Evolutionary conservation across 371 early-diverging fungal species (phyloP).

Genomic region (Zychaea mexicana): DNA sequence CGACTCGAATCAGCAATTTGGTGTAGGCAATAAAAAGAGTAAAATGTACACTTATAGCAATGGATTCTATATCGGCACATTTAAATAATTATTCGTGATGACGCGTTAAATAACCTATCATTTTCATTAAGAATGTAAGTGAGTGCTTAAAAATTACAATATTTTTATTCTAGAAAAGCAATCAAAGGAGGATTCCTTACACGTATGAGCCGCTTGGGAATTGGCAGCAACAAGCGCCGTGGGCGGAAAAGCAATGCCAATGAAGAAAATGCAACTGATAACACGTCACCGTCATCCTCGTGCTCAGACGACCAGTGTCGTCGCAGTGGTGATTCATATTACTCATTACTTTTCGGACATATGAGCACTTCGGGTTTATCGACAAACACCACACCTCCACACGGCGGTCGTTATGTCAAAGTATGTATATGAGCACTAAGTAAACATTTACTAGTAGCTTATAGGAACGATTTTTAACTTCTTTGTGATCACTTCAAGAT

Average conservation of each 20-base stretch:
- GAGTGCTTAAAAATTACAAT: not conserved
- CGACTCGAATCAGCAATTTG: not conserved
- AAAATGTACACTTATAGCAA: no score
- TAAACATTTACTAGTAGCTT: no score
- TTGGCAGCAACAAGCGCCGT: not conserved
- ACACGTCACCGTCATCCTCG: not conserved
- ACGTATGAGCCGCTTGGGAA: not conserved
- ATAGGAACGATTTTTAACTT: not conserved
- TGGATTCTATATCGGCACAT: no score
- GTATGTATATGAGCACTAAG: constrained; percentile 14
- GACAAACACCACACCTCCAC: constrained; percentile 16
- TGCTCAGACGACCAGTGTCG: not conserved
- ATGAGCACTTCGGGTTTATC: not conserved
- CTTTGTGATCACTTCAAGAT: constrained; percentile 14
- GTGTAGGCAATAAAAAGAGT: not conserved
- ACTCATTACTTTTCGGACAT: not conserved
- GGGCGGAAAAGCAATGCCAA: not conserved
- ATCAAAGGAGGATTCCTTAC: not conserved
- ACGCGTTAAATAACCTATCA: no score
- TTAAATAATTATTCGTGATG: no score
- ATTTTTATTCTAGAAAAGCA: not conserved
- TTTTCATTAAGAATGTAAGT: no score
- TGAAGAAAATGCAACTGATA: not conserved
- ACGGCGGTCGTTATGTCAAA: constrained; percentile 36
- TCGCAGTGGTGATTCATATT: constrained; percentile 13